Conservation (phyloP, 352 stramenopile species). For the Phytophthora pisi region DNA sequence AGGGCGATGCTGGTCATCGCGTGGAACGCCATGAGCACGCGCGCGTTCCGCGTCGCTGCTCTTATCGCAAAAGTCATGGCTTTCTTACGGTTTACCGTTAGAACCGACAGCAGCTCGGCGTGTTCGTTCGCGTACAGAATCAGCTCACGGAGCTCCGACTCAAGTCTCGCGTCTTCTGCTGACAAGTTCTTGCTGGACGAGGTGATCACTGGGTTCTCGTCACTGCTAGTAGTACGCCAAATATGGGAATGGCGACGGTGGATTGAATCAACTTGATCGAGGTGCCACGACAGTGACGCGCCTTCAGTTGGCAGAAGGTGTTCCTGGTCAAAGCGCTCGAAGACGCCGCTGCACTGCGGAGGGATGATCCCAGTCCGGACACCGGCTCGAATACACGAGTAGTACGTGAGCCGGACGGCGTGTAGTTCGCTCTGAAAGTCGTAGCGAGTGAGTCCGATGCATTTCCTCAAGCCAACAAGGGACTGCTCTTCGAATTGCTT, state of each 20-base stretch:
- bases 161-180: constrained; percentile 18
- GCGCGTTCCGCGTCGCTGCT: constrained; percentile 38
- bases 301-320: constrained; percentile 27
- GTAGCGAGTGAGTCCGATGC: constrained; percentile 47
- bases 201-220: neutral
- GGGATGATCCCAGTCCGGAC: constrained; percentile 52
- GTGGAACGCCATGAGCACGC: constrained; percentile 41
- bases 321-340: constrained; percentile 44
- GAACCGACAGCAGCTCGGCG: constrained; percentile 30
- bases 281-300: constrained; percentile 13
- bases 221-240: constrained; percentile 4
- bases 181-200: constrained; percentile 18
- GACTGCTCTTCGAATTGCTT: constrained; percentile 24
- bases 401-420: constrained; percentile 43
- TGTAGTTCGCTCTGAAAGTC: constrained; percentile 54
- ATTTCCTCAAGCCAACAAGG: constrained; percentile 24
- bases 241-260: constrained; percentile 3
- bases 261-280: constrained; percentile 8
- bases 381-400: constrained; percentile 37
- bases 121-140: constrained; percentile 40
- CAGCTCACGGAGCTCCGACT: constrained; percentile 37
- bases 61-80: constrained; percentile 36
- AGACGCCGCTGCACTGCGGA: constrained; percentile 40
- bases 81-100: constrained; percentile 51
- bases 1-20: constrained; percentile 40